These are phyloP conservation scores for Arctium minus DNA, from an alignment of 129 eudicot species.

Conservation along the genomic window DNA sequence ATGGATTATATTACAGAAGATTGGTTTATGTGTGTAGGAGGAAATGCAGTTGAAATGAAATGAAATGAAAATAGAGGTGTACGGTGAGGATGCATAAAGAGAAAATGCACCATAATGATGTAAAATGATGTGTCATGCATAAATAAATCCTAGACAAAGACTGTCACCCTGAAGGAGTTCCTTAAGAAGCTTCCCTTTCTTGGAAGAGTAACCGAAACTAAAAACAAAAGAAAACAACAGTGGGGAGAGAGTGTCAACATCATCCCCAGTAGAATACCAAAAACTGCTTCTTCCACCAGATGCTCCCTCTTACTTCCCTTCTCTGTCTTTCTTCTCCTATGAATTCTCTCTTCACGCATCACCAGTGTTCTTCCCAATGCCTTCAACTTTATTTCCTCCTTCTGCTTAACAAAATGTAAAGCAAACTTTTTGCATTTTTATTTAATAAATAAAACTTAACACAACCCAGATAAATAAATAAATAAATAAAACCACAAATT, in stretches of 20 bases:
- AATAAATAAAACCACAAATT: too few relatives aligned
- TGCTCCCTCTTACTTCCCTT: conserved; percentile 21
- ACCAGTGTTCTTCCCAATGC: conserved; percentile 2
- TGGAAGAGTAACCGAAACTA: conserved; percentile 23
- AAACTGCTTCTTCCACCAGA: conserved; percentile 28
- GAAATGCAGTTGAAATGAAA: neutral
- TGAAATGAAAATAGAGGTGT: conserved; percentile 1
- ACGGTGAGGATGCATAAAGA: conserved; percentile 25
- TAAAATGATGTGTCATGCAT: conserved; percentile 45
- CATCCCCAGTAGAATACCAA: conserved; percentile 9
- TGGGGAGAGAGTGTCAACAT: conserved; percentile 19
- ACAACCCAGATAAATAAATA: too few relatives aligned
- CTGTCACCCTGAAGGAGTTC: conserved; percentile 35
- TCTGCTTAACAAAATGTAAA: too few relatives aligned
- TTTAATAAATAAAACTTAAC: too few relatives aligned
- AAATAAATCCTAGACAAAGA: conserved; percentile 37
- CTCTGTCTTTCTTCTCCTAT: conserved; percentile 27
- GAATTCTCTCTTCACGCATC: neutral
- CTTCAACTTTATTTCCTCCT: neutral
- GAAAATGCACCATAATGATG: conserved; percentile 31
- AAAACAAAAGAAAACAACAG: conserved; percentile 23
- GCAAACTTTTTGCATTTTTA: too few relatives aligned
- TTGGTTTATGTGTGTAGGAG: neutral
- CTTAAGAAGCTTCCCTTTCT: conserved; percentile 46
- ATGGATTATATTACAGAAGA: too few relatives aligned